Percentiles rank a stretch among this genome's conserved stretches.
These are phyloP conservation scores for Stenocarpella maydis DNA, from an alignment of 2,329 filamentous ascomycete genomes.

Conservation along the genomic window DNA sequence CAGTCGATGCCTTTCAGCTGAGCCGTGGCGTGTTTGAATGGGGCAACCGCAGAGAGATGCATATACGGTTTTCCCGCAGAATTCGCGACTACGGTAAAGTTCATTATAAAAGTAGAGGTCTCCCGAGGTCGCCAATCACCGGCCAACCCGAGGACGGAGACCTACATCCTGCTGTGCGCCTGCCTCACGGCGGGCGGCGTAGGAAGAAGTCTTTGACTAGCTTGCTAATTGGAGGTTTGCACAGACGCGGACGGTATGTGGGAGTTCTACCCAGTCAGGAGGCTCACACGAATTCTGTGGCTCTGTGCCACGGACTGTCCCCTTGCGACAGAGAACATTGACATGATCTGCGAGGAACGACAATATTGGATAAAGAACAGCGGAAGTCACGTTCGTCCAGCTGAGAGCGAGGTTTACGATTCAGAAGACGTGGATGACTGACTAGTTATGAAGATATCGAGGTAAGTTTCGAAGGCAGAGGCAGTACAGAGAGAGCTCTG, in stretches of 20 bases:
- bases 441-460: no score
- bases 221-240: neutral
- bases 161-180: neutral
- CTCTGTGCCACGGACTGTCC: no score
- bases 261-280: neutral
- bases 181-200: neutral
- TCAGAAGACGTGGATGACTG: no score
- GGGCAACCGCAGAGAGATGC: neutral
- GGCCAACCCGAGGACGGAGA: neutral
- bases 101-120: neutral
- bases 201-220: neutral
- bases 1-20: neutral
- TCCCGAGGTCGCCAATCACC: neutral
- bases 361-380: no score
- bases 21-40: neutral
- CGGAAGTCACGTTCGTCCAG: no score
- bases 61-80: fast-evolving
- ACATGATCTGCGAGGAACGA: no score
- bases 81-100: neutral
- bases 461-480: no score
- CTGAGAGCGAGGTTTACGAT: no score
- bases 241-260: neutral
- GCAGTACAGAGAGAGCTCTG: no score
- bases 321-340: no score
- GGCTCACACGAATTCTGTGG: neutral